Evolutionary conservation across 495 filamentous ascomycete genomes (phyloP).

Genomic region (Podospora didyma): DNA sequence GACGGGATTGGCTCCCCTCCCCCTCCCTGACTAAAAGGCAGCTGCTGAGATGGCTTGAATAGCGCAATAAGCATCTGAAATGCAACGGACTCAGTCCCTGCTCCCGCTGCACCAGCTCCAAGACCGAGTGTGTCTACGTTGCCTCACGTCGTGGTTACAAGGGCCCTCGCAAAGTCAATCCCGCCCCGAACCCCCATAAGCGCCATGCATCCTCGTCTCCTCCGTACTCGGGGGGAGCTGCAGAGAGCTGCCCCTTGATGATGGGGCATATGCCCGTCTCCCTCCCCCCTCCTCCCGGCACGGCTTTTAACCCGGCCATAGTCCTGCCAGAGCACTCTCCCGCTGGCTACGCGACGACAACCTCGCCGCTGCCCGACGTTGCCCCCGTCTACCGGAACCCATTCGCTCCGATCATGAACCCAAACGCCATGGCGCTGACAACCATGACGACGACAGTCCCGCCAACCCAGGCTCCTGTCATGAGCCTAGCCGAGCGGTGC

Average conservation of each 20-base stretch:
- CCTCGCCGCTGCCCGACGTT: slow-evolving; percentile 23
- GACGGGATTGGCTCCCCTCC: too few species aligned
- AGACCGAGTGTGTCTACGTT: slow-evolving; percentile 44
- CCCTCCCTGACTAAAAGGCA: background rate
- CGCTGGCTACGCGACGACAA: slow-evolving; percentile 27
- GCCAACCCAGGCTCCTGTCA: slow-evolving; percentile 22
- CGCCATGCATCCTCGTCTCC: slow-evolving; percentile 47
- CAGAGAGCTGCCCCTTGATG: slow-evolving; percentile 45
- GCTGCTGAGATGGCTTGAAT: slow-evolving; percentile 13
- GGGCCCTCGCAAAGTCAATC: slow-evolving; percentile 37
- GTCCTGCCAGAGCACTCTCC: slow-evolving; percentile 37
- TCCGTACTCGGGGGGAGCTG: slow-evolving; percentile 21
- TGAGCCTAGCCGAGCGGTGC: slow-evolving; percentile 43
- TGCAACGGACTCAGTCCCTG: slow-evolving; percentile 46
- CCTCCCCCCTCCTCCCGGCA: slow-evolving; percentile 22
- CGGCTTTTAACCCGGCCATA: slow-evolving; percentile 35
- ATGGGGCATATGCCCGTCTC: slow-evolving; percentile 32
- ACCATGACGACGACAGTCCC: slow-evolving; percentile 9
- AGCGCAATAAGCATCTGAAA: slow-evolving; percentile 49
- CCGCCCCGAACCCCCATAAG: slow-evolving; percentile 46
- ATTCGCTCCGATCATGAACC: slow-evolving; percentile 27
- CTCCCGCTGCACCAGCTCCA: slow-evolving; percentile 38
- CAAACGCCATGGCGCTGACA: slow-evolving; percentile 27
- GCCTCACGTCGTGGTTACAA: slow-evolving; percentile 51
- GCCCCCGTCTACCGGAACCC: slow-evolving; percentile 36